A percentile compares a stretch with the other conserved stretches of the same genome.
phyloP scores from a whole-genome alignment of 148 eudicot genomes.

The Limonium bicolor region DNA sequence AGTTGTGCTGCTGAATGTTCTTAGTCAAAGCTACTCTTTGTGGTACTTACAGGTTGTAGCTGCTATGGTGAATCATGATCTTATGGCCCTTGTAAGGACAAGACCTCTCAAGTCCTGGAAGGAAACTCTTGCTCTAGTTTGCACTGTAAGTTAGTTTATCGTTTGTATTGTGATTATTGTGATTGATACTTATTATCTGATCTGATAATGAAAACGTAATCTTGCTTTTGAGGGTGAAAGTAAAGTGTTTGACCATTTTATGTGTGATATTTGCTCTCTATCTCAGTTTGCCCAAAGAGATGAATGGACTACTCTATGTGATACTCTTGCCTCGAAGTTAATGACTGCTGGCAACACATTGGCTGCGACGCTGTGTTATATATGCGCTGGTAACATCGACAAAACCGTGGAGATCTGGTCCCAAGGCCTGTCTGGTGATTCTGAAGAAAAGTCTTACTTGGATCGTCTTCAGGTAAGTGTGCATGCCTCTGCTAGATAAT shows the following conservation, averaged over 20 bases:
- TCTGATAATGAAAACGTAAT: too few relatives aligned
- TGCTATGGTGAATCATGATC: constrained; percentile 92
- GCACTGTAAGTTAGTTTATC: constrained; percentile 99
- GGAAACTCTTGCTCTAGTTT: constrained; percentile 92
- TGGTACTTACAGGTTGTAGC: constrained; percentile 63
- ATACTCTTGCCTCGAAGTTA: constrained; percentile 83
- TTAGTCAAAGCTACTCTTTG: too few relatives aligned
- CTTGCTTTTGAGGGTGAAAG: background rate
- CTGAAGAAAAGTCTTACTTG: constrained; percentile 67
- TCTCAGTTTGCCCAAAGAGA: constrained; percentile 80
- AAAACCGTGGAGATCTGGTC: constrained; percentile 95
- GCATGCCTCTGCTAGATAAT: background rate
- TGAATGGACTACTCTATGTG: constrained; percentile 81
- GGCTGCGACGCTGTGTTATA: constrained; percentile 88
- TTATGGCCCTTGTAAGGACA: constrained; percentile 59
- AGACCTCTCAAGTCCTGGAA: constrained; percentile 92
- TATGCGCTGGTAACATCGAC: constrained; percentile 94
- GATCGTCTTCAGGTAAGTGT: constrained; percentile 72
- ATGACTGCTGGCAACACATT: constrained; percentile 55
- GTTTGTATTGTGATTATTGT: too few relatives aligned
- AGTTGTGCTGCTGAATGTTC: constrained; percentile 19
- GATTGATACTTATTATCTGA: too few relatives aligned
- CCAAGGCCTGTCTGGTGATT: constrained; percentile 32
- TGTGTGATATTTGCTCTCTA: background rate
- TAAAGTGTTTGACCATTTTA: background rate